A percentile compares a stretch with the other conserved stretches of the same genome.
Evolutionary conservation across 768 basidiomycete genomes (phyloP).

Genomic region (Leccinum imitatum): DNA sequence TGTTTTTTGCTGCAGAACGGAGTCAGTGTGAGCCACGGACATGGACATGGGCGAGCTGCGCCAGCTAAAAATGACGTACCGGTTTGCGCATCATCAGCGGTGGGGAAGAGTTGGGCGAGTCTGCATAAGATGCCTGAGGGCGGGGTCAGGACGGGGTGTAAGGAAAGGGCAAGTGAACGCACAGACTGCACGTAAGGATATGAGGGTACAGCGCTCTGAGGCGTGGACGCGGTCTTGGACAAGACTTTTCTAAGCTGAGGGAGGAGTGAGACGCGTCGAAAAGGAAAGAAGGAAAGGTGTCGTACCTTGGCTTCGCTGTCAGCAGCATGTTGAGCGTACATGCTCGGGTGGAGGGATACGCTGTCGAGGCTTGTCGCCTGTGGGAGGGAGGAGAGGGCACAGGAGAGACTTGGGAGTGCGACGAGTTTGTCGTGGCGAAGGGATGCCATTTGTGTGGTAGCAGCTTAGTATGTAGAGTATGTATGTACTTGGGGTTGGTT

Average conservation of each 20-base stretch:
- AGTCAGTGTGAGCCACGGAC: slow-evolving; percentile 1
- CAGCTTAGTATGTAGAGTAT: not conserved
- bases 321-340: slow-evolving; percentile 66
- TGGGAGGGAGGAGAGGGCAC: slow-evolving; percentile 64
- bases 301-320: slow-evolving; percentile 77
- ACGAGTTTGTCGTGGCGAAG: slow-evolving; percentile 53
- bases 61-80: slow-evolving; percentile 29
- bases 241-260: slow-evolving; percentile 62
- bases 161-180: slow-evolving; percentile 14
- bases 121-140: slow-evolving; percentile 37
- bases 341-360: slow-evolving; percentile 64
- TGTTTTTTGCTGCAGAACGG: slow-evolving; percentile 28
- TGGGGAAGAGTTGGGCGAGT: slow-evolving; percentile 39
- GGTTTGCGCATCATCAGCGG: slow-evolving; percentile 60
- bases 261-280: slow-evolving; percentile 10
- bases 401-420: slow-evolving; percentile 72
- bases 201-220: slow-evolving; percentile 35
- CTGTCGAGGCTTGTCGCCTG: slow-evolving; percentile 69
- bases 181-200: slow-evolving; percentile 41
- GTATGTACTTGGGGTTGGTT: not conserved
- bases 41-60: not conserved
- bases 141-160: slow-evolving; percentile 9
- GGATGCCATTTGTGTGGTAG: slow-evolving; percentile 28
- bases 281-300: not conserved
- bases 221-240: slow-evolving; percentile 44